These are phyloP conservation scores for Filosporella fistucella DNA, from an alignment of 495 filamentous ascomycete species.

Conservation along the genomic window DNA sequence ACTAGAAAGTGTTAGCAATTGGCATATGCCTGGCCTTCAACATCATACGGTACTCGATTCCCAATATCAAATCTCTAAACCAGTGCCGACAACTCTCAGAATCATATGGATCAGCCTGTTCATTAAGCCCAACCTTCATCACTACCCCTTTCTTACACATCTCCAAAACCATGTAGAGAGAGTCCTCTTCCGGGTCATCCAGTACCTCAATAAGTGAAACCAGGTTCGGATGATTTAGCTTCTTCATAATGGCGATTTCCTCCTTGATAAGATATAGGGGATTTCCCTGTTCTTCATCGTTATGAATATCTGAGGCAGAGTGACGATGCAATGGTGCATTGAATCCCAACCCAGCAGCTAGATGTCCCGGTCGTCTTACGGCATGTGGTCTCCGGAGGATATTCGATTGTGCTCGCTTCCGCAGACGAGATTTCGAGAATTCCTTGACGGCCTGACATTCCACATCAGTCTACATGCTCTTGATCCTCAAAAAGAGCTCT, in stretches of 20 bases:
- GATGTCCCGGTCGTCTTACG: constrained; percentile 43
- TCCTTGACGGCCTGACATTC: constrained; percentile 81
- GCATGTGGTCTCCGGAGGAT: constrained; percentile 69
- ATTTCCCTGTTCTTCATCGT: constrained; percentile 61
- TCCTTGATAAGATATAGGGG: constrained; percentile 86
- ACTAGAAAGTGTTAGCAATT: constrained; percentile 34
- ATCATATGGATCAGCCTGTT: constrained; percentile 76
- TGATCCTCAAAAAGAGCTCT: not conserved
- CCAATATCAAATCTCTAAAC: constrained; percentile 94
- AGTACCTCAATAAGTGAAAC: constrained; percentile 91
- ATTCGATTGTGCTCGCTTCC: constrained; percentile 91
- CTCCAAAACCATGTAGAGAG: constrained; percentile 96
- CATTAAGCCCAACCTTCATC: constrained; percentile 92
- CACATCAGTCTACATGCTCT: not conserved
- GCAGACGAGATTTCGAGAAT: constrained; percentile 88
- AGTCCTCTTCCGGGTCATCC: constrained; percentile 93
- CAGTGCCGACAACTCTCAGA: constrained; percentile 81
- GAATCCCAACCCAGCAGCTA: constrained; percentile 26
- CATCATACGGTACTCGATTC: constrained; percentile 82
- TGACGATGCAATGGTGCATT: constrained; percentile 23
- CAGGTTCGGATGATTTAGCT: constrained; percentile 88
- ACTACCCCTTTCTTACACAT: constrained; percentile 98
- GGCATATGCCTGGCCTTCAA: not conserved
- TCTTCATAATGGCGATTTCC: constrained; percentile 99
- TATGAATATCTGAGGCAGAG: constrained; percentile 36